Percentiles rank a stretch among this genome's conserved stretches.
phyloP scores from a whole-genome alignment of 495 filamentous ascomycete genomes.

The Bombardia bombarda region DNA sequence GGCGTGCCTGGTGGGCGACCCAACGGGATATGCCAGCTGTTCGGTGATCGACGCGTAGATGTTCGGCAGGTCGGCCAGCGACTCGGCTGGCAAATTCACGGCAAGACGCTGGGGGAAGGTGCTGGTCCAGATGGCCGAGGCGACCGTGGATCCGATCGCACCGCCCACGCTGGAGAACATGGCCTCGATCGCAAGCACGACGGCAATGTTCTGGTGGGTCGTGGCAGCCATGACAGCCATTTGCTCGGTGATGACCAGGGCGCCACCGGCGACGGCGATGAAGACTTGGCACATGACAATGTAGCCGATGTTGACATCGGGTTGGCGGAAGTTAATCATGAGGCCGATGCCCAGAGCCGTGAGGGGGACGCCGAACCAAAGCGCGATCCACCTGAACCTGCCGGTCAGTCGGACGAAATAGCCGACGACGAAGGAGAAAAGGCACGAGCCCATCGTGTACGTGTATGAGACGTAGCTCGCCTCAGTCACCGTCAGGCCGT shows the following conservation, averaged over 20 bases:
- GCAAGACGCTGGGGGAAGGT: constrained; percentile 46
- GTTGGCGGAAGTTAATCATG: constrained; percentile 66
- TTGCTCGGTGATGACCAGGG: constrained; percentile 53
- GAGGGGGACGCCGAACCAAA: constrained; percentile 55
- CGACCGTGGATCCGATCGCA: constrained; percentile 53
- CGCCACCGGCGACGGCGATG: constrained; percentile 59
- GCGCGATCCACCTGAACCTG: constrained; percentile 53
- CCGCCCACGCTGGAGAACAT: constrained; percentile 58
- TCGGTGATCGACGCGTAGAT: constrained; percentile 46
- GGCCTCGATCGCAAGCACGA: constrained; percentile 53
- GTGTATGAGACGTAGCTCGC: constrained; percentile 59
- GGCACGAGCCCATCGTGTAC: constrained; percentile 63
- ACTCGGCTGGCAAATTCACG: constrained; percentile 49
- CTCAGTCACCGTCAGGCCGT: constrained; percentile 45
- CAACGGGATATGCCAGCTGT: constrained; percentile 47
- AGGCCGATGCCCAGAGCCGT: constrained; percentile 61
- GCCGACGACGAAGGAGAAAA: constrained; percentile 51
- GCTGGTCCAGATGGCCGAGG: constrained; percentile 59
- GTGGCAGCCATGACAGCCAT: constrained; percentile 61
- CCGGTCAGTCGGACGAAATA: constrained; percentile 46
- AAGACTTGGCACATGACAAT: constrained; percentile 74
- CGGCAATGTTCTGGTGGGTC: constrained; percentile 58
- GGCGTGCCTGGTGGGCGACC: constrained; percentile 42
- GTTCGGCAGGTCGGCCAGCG: constrained; percentile 26
- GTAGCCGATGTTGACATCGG: constrained; percentile 46